A percentile compares a stretch with the other conserved stretches of the same genome.
Conservation (phyloP, 495 filamentous ascomycete species). For the Evansstolkia leycettana region DNA sequence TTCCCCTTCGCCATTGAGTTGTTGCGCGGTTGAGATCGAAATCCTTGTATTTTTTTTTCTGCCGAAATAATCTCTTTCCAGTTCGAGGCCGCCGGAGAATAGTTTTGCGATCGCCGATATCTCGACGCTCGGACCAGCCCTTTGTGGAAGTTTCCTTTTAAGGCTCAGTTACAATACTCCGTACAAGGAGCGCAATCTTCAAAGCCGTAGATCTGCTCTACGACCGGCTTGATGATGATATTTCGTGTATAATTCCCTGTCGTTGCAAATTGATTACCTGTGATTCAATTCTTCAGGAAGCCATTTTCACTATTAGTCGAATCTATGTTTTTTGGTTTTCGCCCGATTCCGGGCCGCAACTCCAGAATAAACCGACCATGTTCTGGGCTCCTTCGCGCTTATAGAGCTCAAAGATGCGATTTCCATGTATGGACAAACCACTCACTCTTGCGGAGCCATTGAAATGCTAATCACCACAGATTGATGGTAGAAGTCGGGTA, state of each 20-base stretch:
- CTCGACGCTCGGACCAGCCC: slow-evolving; percentile 9
- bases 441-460: not conserved
- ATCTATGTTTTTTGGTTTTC: slow-evolving; percentile 15
- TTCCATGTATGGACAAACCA: slow-evolving; percentile 12
- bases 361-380: slow-evolving; percentile 10
- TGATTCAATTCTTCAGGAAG: no score
- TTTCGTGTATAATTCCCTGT: no score
- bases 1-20: slow-evolving; percentile 27
- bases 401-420: slow-evolving; percentile 8
- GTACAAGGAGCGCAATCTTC: no score
- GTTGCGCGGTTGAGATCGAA: slow-evolving; percentile 6
- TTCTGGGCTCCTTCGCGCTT: slow-evolving; percentile 6
- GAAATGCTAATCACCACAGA: slow-evolving; percentile 14
- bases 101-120: slow-evolving; percentile 8
- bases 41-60: slow-evolving; percentile 17
- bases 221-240: no score
- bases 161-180: no score
- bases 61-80: slow-evolving; percentile 6
- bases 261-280: no score
- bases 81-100: slow-evolving; percentile 18
- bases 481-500: slow-evolving; percentile 48
- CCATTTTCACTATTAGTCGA: not conserved
- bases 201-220: no score
- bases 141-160: no score
- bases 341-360: slow-evolving; percentile 13